These are phyloP conservation scores for Lachancea dasiensis DNA, from an alignment of 805 yeast genomes.

Conservation along the genomic window DNA sequence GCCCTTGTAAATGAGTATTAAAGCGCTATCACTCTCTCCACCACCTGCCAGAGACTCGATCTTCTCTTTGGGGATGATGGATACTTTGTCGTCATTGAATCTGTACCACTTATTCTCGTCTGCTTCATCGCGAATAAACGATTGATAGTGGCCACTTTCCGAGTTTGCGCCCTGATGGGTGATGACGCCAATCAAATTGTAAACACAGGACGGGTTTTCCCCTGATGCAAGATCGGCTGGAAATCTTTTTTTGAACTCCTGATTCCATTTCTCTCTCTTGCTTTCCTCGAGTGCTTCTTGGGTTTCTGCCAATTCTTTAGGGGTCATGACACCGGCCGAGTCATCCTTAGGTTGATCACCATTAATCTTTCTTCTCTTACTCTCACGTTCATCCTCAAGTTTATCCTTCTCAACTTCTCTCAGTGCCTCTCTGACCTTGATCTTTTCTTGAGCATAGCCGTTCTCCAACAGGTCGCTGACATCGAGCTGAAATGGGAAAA, in stretches of 20 bases:
- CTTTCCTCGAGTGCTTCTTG: conserved; percentile 42
- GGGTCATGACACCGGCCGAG: conserved; percentile 30
- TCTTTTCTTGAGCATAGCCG: conserved; percentile 60
- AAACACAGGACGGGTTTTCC: conserved; percentile 82
- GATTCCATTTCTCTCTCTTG: conserved; percentile 45
- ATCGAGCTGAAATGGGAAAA: conserved; percentile 91
- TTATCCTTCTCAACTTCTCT: conserved; percentile 70
- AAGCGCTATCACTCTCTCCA: conserved; percentile 95
- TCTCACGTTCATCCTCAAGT: conserved; percentile 64
- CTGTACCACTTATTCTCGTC: conserved; percentile 88
- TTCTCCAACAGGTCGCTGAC: conserved; percentile 79
- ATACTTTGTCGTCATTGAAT: conserved; percentile 89
- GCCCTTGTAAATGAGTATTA: conserved; percentile 80
- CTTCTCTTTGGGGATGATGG: conserved; percentile 68
- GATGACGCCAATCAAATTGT: conserved; percentile 74
- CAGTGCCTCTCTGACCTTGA: conserved; percentile 68
- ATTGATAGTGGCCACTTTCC: conserved; percentile 96
- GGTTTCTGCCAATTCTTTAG: conserved; percentile 51
- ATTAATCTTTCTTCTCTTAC: conserved; percentile 47
- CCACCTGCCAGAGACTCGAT: conserved; percentile 91
- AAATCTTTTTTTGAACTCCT: conserved; percentile 39
- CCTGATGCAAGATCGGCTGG: conserved; percentile 48
- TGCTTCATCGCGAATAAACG: conserved; percentile 67
- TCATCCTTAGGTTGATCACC: conserved; percentile 15
- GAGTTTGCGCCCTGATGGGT: conserved; percentile 96